Evolutionary conservation across 345 rosid species (phyloP), one percentile per base, ranked within the genome.

Genomic region (Rubroshorea leprosula): DNA sequence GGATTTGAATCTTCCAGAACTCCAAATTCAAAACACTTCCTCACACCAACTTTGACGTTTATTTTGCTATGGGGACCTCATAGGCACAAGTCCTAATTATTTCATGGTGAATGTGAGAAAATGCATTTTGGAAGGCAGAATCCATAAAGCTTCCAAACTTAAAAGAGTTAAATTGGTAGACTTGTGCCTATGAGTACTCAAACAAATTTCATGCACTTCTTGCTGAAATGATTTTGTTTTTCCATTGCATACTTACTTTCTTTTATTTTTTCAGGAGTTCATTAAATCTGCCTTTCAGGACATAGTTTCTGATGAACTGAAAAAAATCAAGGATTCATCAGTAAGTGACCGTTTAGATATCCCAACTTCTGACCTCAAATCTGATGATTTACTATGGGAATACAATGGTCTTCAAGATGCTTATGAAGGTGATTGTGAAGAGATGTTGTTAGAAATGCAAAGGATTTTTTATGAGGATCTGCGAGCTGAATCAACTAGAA

Each of bases 361-460:
- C 46, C 43, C 60, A 41, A 46, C 51, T 23, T 27, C 44, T 22
- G 23, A 49, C 39, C 24, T 57, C 10, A 68, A 72, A 49, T 65
- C 50, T 10, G 66, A 55, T 70, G 96, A 89, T 72, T 66, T 68
- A 46, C 63, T 93, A 19, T 93, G 99, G 97, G 97, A 93, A 65
- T 93, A 87, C 63, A 79, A 82, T 22, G 96, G 94, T 50, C 71
- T 83, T 65, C 78, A 67, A 23, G 72, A 76, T 69, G 76, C 85
- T 45, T 74, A 78, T 75, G 72, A 78, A 73, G 88, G 86, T 20
- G 94, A 86, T 17, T 79, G 90, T 0, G 99, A 93, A 74, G 97
- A 79, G 23, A 87, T 93, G 22, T 66, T 93, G 80, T 54, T 89
- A 47, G 94, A 89, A 72, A 83, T 93, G 96, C 94, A 93, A 62